Base-by-base conservation (phyloP, 768 basidiomycete genomes). In the Lactarius hatsudake region DNA sequence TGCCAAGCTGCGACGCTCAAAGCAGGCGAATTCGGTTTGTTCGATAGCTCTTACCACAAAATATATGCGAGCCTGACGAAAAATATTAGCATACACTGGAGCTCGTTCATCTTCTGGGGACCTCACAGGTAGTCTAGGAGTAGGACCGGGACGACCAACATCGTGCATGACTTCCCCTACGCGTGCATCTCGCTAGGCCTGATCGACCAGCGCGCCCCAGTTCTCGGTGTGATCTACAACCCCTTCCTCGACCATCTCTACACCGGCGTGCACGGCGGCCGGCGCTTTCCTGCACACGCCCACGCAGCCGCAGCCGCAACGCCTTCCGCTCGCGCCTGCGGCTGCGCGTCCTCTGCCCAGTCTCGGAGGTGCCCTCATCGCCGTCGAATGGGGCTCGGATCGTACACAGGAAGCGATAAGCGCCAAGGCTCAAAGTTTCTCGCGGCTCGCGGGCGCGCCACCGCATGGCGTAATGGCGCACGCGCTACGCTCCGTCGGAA, bases 121-220 rank as follows among this genome's bases (percentile, higher is more conserved):
- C 62, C 83, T 73, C 70, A 86, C 85, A 86, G 48, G 84, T 85
- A n/a, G 85, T 86, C 85, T 86, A 45, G 15, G 60, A 71, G 73
- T n/a, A n/a, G n/a, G n/a, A n/a, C n/a, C n/a, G 92, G 93, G 17
- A 95, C 93, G 3, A 94, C 93, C 53, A 96, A 95, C 76, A 93
- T 94, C 73, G 81, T 93, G 23, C 90, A 92, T 71, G 88, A 88
- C 43, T 92, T 95, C 75, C 93, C 94, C 10, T 91, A 88, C 76
- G 91, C 86, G 32, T 94, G 92, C 76, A 91, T 96, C 75, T 97
- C 95, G 20, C 85, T 98, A 61, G 96, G 95, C 8, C 81, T 98
- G 72, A 89, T 96, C 68, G 88, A 91, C 79, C 82, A 89, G 66
- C 87, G 87, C 69, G 82, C 85, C 8, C 93, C 96, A 1, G 84